phyloP scores from a whole-genome alignment of 2,329 filamentous ascomycete genomes.

The Diaporthe sp. region DNA sequence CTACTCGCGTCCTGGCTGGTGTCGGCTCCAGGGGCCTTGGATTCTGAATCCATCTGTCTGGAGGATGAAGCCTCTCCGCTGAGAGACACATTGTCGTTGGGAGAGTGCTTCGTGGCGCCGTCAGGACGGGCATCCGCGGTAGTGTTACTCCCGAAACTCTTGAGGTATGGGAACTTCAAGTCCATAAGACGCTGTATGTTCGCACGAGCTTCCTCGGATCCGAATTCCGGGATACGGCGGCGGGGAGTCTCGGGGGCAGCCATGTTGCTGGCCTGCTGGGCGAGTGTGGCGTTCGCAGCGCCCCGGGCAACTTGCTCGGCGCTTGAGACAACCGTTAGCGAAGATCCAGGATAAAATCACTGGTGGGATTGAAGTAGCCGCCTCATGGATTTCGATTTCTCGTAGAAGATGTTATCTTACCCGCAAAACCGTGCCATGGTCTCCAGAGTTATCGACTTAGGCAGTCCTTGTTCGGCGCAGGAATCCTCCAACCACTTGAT shows the following conservation, averaged over 20 bases:
- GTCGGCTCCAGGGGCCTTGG: not conserved
- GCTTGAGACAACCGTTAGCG: not conserved
- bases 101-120: no score
- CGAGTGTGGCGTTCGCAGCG: not conserved
- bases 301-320: not conserved
- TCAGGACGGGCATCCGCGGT: no score
- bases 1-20: not conserved
- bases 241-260: no score
- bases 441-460: not conserved
- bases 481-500: not conserved
- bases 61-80: not conserved
- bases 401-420: not conserved
- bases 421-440: not conserved
- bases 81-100: no score
- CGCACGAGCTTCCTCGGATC: no score
- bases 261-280: not conserved
- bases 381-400: no score
- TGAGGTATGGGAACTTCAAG: no score
- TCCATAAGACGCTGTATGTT: no score
- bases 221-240: no score
- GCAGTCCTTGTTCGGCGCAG: not conserved
- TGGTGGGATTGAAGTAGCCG: no score
- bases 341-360: no score
- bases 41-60: not conserved
- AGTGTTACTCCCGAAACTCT: fast-evolving